Percentiles rank a stretch among this genome's conserved stretches.
Evolutionary conservation across 495 filamentous ascomycete genomes (phyloP).

Genomic region (Neurospora sp.): DNA sequence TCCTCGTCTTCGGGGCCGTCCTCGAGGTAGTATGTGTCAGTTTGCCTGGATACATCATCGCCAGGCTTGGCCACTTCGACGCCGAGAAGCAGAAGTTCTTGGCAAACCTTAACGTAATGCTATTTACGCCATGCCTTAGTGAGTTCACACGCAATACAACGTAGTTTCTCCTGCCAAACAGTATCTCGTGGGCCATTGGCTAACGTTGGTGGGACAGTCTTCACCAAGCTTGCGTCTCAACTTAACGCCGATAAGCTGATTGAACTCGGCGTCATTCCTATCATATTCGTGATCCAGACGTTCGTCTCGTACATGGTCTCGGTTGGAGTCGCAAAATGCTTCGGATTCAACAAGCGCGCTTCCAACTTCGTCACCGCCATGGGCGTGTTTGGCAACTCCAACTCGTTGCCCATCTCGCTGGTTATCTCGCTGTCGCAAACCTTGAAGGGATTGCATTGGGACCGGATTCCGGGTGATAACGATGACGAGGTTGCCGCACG

Average conservation of each 20-base stretch:
- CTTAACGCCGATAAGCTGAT: conserved; percentile 79
- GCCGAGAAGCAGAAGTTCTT: conserved; percentile 91
- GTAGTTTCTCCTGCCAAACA: background rate
- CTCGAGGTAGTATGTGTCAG: conserved; percentile 93
- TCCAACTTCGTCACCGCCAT: conserved; percentile 93
- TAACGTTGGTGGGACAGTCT: conserved; percentile 48
- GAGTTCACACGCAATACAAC: conserved; percentile 25
- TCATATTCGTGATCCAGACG: conserved; percentile 85
- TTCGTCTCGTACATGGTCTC: conserved; percentile 72
- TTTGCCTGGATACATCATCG: conserved; percentile 90
- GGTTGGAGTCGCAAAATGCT: conserved; percentile 55
- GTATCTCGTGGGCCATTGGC: background rate
- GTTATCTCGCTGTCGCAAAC: conserved; percentile 91
- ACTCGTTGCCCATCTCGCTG: conserved; percentile 92
- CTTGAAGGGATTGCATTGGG: conserved; percentile 85
- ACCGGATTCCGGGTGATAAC: conserved; percentile 79
- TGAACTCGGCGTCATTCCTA: conserved; percentile 84
- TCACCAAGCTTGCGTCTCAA: conserved; percentile 95
- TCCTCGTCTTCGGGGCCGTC: conserved; percentile 93
- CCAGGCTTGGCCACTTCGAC: conserved; percentile 81
- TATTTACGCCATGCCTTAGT: conserved; percentile 97
- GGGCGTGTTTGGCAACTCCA: conserved; percentile 97
- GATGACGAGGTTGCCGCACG: conserved; percentile 89
- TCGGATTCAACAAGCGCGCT: conserved; percentile 70
- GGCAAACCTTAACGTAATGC: conserved; percentile 83